These are phyloP conservation scores for Decorospora gaudefroyi DNA, from an alignment of 2,329 filamentous ascomycete species.

Conservation along the genomic window DNA sequence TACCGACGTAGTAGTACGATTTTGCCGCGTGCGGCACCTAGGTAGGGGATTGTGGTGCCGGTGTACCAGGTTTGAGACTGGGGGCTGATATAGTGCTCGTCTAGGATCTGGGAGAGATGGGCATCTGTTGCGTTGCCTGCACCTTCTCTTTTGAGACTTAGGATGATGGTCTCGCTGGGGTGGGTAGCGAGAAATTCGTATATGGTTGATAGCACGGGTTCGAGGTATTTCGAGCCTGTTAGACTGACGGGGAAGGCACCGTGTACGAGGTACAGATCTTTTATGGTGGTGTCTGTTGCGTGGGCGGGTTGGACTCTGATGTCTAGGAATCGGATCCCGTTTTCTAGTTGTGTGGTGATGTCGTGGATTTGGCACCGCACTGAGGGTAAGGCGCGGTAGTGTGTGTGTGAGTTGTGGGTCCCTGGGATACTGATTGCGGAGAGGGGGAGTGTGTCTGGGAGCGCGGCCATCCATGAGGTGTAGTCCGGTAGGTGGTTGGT, in stretches of 20 bases:
- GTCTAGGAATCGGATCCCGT: conserved; percentile 94
- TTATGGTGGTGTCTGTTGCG: conserved; percentile 61
- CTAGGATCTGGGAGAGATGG: conserved; percentile 74
- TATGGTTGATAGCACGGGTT: conserved; percentile 70
- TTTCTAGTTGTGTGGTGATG: conserved; percentile 76
- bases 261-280: conserved; percentile 82
- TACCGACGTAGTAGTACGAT: conserved; percentile 86
- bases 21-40: conserved; percentile 79
- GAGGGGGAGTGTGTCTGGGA: conserved; percentile 72
- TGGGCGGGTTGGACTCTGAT: conserved; percentile 74
- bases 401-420: conserved; percentile 92
- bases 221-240: conserved; percentile 78
- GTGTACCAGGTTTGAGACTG: conserved; percentile 73
- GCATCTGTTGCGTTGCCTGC: conserved; percentile 77
- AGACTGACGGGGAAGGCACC: conserved; percentile 86
- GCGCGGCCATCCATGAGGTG: conserved; percentile 81
- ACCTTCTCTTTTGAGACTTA: conserved; percentile 91
- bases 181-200: conserved; percentile 77
- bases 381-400: conserved; percentile 81
- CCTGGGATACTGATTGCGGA: conserved; percentile 87
- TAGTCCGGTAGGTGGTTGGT: conserved; percentile 52
- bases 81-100: conserved; percentile 68
- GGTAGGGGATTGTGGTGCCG: conserved; percentile 69
- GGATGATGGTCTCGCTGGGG: conserved; percentile 78
- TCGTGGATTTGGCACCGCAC: conserved; percentile 89